A percentile compares a stretch with the other conserved stretches of the same genome.
Evolutionary conservation across 1,284 basidiomycete species (phyloP).

Genomic region (Tilletiopsis washingtonensis): DNA sequence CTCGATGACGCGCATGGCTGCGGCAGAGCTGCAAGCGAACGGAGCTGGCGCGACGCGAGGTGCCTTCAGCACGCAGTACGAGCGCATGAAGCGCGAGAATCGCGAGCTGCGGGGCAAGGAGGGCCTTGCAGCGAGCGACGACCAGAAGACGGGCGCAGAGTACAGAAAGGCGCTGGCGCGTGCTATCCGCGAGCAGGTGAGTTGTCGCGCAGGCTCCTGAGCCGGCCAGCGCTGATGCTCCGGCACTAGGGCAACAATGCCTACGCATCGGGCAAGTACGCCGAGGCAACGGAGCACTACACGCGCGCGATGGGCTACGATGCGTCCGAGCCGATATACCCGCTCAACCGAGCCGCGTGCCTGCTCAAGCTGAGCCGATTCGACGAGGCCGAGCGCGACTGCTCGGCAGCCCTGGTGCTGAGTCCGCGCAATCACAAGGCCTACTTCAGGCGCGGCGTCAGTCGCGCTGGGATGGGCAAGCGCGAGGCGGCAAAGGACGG

Average conservation of each 20-base stretch:
- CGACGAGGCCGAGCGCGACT: constrained; percentile 15
- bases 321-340: constrained; percentile 13
- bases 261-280: neutral
- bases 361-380: constrained; percentile 12
- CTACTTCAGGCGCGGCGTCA: constrained; percentile 14
- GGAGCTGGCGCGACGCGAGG: neutral
- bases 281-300: constrained; percentile 13
- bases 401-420: constrained; percentile 10
- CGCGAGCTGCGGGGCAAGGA: neutral
- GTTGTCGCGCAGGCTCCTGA: neutral
- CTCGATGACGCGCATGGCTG: neutral
- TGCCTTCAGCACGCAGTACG: constrained; percentile 4
- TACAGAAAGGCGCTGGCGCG: constrained; percentile 9
- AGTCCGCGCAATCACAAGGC: constrained; percentile 16
- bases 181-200: constrained; percentile 10
- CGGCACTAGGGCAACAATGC: constrained; percentile 10
- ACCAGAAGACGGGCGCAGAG: neutral
- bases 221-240: neutral
- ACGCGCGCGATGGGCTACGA: constrained; percentile 19
- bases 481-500: constrained; percentile 7
- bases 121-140: neutral
- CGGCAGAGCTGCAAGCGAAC: neutral
- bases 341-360: constrained; percentile 18
- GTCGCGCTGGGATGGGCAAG: constrained; percentile 7
- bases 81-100: constrained; percentile 6